phyloP scores from a whole-genome alignment of 2,329 filamentous ascomycete genomes.

The Diaporthe capsici region DNA sequence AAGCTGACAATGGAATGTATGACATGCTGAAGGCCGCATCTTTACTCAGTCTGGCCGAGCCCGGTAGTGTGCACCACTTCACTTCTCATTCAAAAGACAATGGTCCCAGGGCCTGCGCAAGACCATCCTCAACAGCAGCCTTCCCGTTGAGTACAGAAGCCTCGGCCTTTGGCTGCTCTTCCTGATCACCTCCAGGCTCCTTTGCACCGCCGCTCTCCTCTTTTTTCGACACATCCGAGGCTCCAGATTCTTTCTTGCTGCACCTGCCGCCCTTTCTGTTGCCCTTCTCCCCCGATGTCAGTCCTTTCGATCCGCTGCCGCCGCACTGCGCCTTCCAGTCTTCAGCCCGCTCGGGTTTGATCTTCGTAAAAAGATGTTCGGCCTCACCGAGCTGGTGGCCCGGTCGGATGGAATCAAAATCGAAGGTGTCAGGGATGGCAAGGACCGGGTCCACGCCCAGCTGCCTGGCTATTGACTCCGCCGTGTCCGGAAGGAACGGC shows the following conservation, averaged over 20 bases:
- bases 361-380: neutral
- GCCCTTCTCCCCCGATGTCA: neutral
- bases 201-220: neutral
- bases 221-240: neutral
- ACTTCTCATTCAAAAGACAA: neutral
- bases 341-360: neutral
- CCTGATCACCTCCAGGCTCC: neutral
- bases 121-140: neutral
- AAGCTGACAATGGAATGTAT: neutral
- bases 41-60: neutral
- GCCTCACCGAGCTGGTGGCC: constrained; percentile 4
- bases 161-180: neutral
- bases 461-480: constrained; percentile 10
- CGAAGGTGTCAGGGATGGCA: neutral
- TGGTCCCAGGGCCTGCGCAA: neutral
- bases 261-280: neutral
- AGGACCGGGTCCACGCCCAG: neutral
- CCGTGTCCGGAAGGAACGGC: constrained; percentile 18
- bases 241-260: too few species aligned
- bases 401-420: neutral
- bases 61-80: neutral
- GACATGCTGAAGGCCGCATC: neutral
- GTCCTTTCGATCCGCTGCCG: neutral
- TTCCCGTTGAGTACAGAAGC: neutral
- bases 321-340: constrained; percentile 13